Evolutionary conservation across 2,329 filamentous ascomycete genomes (phyloP).

Genomic region (Xylaria sp.): DNA sequence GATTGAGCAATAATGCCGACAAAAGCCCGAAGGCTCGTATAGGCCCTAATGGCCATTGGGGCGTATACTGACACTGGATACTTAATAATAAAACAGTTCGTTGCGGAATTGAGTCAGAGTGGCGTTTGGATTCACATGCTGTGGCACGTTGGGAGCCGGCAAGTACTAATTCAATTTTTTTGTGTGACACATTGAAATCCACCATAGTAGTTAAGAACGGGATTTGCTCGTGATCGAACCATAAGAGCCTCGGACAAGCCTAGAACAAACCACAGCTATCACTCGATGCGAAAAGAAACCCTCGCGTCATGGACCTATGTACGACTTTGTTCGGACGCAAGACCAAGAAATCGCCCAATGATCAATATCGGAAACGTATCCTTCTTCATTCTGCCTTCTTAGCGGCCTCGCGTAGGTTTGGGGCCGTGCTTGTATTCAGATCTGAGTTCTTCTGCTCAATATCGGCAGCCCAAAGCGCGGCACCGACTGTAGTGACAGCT

Average conservation of each 20-base stretch:
- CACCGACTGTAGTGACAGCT: slow-evolving; percentile 69
- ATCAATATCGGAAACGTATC: slow-evolving; percentile 42
- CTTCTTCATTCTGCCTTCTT: slow-evolving; percentile 58
- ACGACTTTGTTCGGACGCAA: background rate
- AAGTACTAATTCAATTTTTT: background rate
- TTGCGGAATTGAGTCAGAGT: background rate
- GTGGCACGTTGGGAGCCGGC: background rate
- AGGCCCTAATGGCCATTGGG: background rate
- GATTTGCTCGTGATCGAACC: background rate
- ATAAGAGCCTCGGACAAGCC: background rate
- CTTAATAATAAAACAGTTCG: background rate
- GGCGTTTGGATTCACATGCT: background rate
- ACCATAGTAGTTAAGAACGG: background rate
- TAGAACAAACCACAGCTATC: background rate
- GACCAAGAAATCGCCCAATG: background rate
- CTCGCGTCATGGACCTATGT: slow-evolving; percentile 9
- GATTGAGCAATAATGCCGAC: slow-evolving; percentile 9
- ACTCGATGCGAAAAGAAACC: too few species aligned
- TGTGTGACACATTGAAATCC: background rate
- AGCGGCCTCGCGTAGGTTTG: slow-evolving; percentile 59
- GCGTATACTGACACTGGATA: background rate
- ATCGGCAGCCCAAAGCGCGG: slow-evolving; percentile 93
- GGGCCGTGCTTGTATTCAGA: slow-evolving; percentile 63
- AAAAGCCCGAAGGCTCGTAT: background rate
- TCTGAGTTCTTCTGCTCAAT: slow-evolving; percentile 69